A percentile compares a stretch with the other conserved stretches of the same genome.
These are phyloP conservation scores for Bassia scoparia DNA, from an alignment of 148 eudicot species.

Conservation along the genomic window DNA sequence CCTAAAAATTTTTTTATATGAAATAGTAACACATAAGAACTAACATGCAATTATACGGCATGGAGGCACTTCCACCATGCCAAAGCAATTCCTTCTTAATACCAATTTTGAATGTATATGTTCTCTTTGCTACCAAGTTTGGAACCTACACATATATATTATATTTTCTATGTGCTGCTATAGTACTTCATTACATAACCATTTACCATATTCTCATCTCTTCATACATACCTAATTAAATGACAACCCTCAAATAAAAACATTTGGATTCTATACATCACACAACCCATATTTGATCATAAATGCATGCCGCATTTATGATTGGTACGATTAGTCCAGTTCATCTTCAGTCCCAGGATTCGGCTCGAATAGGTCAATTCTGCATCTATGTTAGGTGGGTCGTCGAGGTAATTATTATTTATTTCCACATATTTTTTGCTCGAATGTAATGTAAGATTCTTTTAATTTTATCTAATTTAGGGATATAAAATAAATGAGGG, in stretches of 20 bases:
- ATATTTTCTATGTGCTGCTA: neutral
- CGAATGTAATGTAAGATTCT: too few relatives aligned
- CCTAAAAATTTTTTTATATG: too few relatives aligned
- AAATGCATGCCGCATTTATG: conserved; percentile 34
- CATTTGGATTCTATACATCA: too few relatives aligned
- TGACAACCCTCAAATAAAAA: too few relatives aligned
- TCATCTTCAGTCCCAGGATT: conserved; percentile 18
- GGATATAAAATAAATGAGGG: too few relatives aligned
- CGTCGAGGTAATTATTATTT: conserved; percentile 40
- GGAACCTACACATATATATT: conserved; percentile 22
- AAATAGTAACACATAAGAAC: neutral
- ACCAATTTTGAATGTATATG: conserved; percentile 5
- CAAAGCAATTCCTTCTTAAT: conserved; percentile 39
- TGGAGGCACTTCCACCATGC: conserved; percentile 29
- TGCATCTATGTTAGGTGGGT: conserved; percentile 57
- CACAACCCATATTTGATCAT: neutral
- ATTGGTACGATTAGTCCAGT: conserved; percentile 27
- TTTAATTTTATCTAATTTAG: too few relatives aligned
- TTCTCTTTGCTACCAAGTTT: conserved; percentile 32
- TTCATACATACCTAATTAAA: neutral
- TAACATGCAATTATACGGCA: conserved; percentile 1
- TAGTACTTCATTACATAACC: conserved; percentile 1
- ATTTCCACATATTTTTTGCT: too few relatives aligned
- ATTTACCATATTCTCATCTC: neutral
- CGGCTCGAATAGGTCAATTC: conserved; percentile 27